A percentile compares a stretch with the other conserved stretches of the same genome.
These are phyloP conservation scores for Periconia sp. DNA, from an alignment of 2,329 filamentous ascomycete species.

Conservation along the genomic window DNA sequence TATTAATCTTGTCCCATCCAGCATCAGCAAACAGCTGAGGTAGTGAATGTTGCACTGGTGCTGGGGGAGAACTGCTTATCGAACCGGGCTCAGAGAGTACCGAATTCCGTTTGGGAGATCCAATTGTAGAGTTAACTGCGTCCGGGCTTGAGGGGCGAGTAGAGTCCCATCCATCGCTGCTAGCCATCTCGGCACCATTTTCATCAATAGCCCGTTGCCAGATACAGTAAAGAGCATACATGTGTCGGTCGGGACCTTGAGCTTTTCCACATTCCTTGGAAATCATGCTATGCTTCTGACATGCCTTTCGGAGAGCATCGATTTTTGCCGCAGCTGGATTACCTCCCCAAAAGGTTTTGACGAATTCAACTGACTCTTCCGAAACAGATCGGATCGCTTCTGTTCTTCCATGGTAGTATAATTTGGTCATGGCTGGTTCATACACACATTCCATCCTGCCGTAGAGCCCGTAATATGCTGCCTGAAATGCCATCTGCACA, in stretches of 20 bases:
- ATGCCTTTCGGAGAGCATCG: constrained; percentile 79
- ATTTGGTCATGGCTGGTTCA: constrained; percentile 97
- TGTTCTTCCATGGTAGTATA: constrained; percentile 88
- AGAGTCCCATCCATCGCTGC: constrained; percentile 55
- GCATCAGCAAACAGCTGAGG: constrained; percentile 83
- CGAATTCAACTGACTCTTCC: constrained; percentile 80
- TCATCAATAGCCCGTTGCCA: constrained; percentile 91
- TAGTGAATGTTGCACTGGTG: constrained; percentile 51
- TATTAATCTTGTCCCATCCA: constrained; percentile 95
- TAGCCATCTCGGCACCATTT: constrained; percentile 57
- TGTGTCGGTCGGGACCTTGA: constrained; percentile 85
- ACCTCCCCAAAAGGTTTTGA: constrained; percentile 93
- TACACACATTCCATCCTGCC: constrained; percentile 93
- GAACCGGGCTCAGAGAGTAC: constrained; percentile 53
- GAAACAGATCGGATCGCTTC: constrained; percentile 90
- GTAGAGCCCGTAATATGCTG: constrained; percentile 95
- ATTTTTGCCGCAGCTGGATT: constrained; percentile 81
- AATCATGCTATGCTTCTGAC: constrained; percentile 75
- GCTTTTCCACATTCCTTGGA: constrained; percentile 88
- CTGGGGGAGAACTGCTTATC: constrained; percentile 55
- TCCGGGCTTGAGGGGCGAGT: constrained; percentile 56
- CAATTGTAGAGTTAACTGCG: constrained; percentile 50
- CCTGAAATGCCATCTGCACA: constrained; percentile 98
- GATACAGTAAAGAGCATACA: constrained; percentile 91
- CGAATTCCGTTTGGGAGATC: constrained; percentile 59